Evolutionary conservation across 1,139 yeast genomes (phyloP).

Genomic region (Ogataea hybrid): DNA sequence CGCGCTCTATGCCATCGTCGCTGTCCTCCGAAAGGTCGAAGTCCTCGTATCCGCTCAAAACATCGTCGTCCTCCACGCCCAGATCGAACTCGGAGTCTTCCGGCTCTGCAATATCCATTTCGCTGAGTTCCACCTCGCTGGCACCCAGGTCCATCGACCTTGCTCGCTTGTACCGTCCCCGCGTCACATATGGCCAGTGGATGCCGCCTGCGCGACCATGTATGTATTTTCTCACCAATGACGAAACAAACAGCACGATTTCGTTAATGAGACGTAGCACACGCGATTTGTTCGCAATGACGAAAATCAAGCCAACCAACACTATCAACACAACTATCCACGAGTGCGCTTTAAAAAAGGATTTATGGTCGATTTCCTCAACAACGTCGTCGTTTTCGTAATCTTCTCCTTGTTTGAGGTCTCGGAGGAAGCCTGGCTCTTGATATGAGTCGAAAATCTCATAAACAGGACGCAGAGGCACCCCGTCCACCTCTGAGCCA

Average conservation of each 20-base stretch:
- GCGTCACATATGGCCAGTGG: conserved; percentile 23
- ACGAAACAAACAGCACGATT: conserved; percentile 13
- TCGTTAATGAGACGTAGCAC: conserved; percentile 19
- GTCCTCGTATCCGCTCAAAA: conserved; percentile 21
- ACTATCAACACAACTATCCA: conserved; percentile 4
- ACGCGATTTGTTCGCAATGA: conserved; percentile 16
- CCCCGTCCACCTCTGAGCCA: conserved; percentile 53
- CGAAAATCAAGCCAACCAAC: neutral
- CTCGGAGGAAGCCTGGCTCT: conserved; percentile 18
- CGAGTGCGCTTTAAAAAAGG: conserved; percentile 17
- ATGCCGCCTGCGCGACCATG: conserved; percentile 9
- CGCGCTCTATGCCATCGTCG: conserved; percentile 30
- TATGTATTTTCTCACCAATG: conserved; percentile 7
- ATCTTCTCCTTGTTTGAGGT: conserved; percentile 27
- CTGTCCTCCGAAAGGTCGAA: conserved; percentile 26
- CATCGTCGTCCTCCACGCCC: conserved; percentile 20
- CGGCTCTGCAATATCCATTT: conserved; percentile 6
- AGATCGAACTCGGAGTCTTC: conserved; percentile 12
- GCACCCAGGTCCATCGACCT: conserved; percentile 20
- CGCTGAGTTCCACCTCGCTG: conserved; percentile 11
- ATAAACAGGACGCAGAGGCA: conserved; percentile 46
- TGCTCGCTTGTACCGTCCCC: conserved; percentile 22
- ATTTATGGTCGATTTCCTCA: conserved; percentile 25
- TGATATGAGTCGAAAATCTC: conserved; percentile 27
- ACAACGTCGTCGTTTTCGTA: conserved; percentile 31